Conservation (phyloP, 192 early-diverging fungal genomes). For the Geosiphon pyriformis region DNA sequence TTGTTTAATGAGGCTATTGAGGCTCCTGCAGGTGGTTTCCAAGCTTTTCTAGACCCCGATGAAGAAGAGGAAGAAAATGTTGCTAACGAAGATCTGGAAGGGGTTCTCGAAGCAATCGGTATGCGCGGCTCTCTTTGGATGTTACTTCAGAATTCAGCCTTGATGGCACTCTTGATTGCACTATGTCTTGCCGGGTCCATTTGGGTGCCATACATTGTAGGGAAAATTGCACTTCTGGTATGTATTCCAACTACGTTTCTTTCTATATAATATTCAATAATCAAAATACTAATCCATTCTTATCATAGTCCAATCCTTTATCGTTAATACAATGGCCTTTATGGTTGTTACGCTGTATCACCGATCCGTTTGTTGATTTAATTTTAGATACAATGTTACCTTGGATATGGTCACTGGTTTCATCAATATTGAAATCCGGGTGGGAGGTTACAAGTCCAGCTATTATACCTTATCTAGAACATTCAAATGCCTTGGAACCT, state of each 20-base stretch:
- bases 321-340: slow-evolving; percentile 48
- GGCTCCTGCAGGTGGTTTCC: slow-evolving; percentile 4
- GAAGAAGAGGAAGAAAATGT: slow-evolving; percentile 44
- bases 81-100: slow-evolving; percentile 63
- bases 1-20: slow-evolving; percentile 24
- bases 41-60: slow-evolving; percentile 17
- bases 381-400: slow-evolving; percentile 51
- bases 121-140: slow-evolving; percentile 79
- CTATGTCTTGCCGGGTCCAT: slow-evolving; percentile 63
- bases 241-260: background rate
- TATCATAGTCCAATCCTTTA: slow-evolving; percentile 42
- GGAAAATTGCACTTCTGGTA: slow-evolving; percentile 47
- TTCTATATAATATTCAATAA: background rate
- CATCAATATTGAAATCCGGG: slow-evolving; percentile 11
- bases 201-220: slow-evolving; percentile 71
- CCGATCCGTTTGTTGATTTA: slow-evolving; percentile 71
- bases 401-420: slow-evolving; percentile 27
- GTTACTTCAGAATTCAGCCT: slow-evolving; percentile 73
- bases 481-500: slow-evolving; percentile 25
- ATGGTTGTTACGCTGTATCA: slow-evolving; percentile 51
- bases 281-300: background rate
- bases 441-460: slow-evolving; percentile 7
- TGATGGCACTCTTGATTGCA: slow-evolving; percentile 69
- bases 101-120: slow-evolving; percentile 85
- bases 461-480: slow-evolving; percentile 9